Evolutionary conservation across 345 rosid genomes (phyloP).

Genomic region (Camelina neglecta): DNA sequence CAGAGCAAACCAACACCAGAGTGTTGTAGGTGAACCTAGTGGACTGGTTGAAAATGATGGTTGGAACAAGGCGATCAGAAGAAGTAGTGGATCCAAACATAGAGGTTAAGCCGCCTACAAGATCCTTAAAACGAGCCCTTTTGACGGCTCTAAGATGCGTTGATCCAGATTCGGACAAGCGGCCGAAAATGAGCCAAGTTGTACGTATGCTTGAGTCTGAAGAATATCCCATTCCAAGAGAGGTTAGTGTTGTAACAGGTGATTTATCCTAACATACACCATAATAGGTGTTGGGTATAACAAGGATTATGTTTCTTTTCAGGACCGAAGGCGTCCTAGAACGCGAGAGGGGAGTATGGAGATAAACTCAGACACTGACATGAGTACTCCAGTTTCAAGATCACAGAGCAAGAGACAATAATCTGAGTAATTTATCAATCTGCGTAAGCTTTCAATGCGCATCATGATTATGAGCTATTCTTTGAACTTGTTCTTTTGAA

Average conservation of each 20-base stretch:
- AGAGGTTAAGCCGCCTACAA: constrained; percentile 76
- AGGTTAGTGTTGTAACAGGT: constrained; percentile 51
- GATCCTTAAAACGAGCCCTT: constrained; percentile 84
- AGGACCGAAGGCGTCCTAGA: constrained; percentile 85
- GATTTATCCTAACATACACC: background rate
- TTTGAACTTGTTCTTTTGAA: constrained; percentile 31
- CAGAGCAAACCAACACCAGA: background rate
- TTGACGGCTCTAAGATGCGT: constrained; percentile 93
- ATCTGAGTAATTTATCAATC: constrained; percentile 17
- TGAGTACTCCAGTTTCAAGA: constrained; percentile 62
- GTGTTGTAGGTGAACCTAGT: constrained; percentile 79
- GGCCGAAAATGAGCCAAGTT: constrained; percentile 98
- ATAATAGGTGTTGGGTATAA: constrained; percentile 1
- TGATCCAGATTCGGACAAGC: constrained; percentile 81
- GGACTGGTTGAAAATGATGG: constrained; percentile 99
- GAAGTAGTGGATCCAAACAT: constrained; percentile 92
- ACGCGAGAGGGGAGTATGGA: constrained; percentile 72
- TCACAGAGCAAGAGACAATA: constrained; percentile 58
- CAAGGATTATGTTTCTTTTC: constrained; percentile 27
- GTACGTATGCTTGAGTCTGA: constrained; percentile 98
- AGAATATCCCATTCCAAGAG: constrained; percentile 92
- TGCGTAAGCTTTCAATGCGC: background rate
- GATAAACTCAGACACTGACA: constrained; percentile 70
- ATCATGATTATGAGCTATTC: constrained; percentile 24
- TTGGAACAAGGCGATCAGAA: constrained; percentile 82